Evolutionary conservation across 2,329 filamentous ascomycete species (phyloP), one percentile per base, ranked within the genome.

Genomic region (Iodosphaeria phyllophila): DNA sequence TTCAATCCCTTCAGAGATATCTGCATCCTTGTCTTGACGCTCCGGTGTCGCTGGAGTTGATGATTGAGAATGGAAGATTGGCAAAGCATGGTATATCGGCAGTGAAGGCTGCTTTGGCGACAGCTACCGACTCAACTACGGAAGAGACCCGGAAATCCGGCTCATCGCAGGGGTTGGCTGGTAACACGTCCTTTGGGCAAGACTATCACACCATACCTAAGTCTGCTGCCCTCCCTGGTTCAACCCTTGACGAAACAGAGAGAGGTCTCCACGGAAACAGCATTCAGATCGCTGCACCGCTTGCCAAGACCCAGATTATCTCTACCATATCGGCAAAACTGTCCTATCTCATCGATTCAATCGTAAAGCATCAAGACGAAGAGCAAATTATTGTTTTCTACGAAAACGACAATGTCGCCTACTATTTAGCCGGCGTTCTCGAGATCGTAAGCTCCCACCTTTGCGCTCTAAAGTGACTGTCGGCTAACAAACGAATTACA

Each of bases 371-470:
- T 32, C 68, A 89, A 26, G 47, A 58, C 1, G 50, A 62, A 0
- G 83, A 92, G 39, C 92, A 93, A 47, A 89, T 91, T 4, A 68
- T 93, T 26, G 64, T 93, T 7, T 95, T 95, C 46, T 93, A 92
- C 44, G 82, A 92, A 31, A 75, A 77, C 16, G 76, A 89, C 31
- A 86, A 92, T 36, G 63, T 77, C 3, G 84, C 82, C 1, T 92
- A 68, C 46, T 92, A 91, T 50, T 64, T 93, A 19, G 77, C 80
- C 0, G 73, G 83, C 41, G 70, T 75, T 16, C 60, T 95, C 0
- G 84, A 93, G 35, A 60, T 86, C 16, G 58, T 63, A 36, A 40
- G 58, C 48, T 4, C 4, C 9, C 8, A 13, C 24, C 3, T 6
- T 17, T 16, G 5, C 12, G 5, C 23, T 23, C 4, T 12, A 25